Base-by-base conservation (phyloP, 331 rosid genomes). In the Acacia pycnantha region DNA sequence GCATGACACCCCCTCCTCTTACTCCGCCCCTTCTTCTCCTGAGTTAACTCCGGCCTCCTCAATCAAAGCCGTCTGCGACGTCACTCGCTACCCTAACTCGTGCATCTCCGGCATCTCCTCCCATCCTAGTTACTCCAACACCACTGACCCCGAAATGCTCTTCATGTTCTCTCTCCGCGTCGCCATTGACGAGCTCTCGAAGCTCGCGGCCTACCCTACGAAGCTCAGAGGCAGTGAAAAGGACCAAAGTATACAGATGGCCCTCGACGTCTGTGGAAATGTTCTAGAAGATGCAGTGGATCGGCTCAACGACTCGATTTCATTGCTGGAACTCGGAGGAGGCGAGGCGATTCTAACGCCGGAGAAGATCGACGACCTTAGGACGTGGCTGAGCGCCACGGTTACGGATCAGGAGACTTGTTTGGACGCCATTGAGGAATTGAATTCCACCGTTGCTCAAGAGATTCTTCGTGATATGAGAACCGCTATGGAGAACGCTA, bases 361-460 rank as follows among this genome's bases (percentile, higher is more conserved):
- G 22, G 54, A 84, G 47, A 83, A 40, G 53, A 81, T 93, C 67
- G 12, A 47, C 8, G 90, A 93, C 64, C 29, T 93, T 0, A 80
- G 72, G 80, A 92, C 98, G 2, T 92, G 98, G 98, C 83, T 95
- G 58, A 95, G 90, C 86, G 82, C 98, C 31, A 62, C 96, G 1
- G 47, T 93, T 16, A 90, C 97, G 1, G 83, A 93, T 59, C 94
- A 87, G 31, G 93, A 89, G 11, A 89, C 97, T 14, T 93, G 97
- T 46, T 37, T 93, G 12, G 97, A 93, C 68, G 76, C 92, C 2
- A 76, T 93, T 5, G 74, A 40, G n/a, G 97, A 91, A 10, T 61
- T 95, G 67, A 87, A 95, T 67, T 85, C 91, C 53, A 87, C 92
- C 37, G 76, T 73, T 3, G 69, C 85, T 1, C 22, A 46, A 2